phyloP scores from a whole-genome alignment of 2,329 filamentous ascomycete species.

The Fusarium nelsonii region DNA sequence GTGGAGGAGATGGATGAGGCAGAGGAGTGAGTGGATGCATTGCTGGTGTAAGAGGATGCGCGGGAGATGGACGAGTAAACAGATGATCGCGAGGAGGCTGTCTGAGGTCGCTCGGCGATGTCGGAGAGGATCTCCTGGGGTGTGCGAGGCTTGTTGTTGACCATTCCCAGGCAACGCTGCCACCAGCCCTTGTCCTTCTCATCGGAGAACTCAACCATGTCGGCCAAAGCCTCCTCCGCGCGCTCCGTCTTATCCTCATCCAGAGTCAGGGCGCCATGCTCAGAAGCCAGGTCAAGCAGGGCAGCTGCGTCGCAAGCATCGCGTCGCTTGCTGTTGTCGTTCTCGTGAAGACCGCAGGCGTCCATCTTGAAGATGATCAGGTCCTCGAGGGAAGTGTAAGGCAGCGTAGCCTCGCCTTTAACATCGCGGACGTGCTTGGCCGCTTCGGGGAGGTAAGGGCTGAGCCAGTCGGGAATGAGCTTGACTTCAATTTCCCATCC shows the following conservation, averaged over 20 bases:
- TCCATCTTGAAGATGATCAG: conserved; percentile 49
- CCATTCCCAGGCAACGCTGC: conserved; percentile 46
- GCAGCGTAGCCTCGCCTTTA: conserved; percentile 34
- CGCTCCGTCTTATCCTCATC: conserved; percentile 47
- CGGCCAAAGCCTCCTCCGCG: conserved; percentile 44
- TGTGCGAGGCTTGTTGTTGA: conserved; percentile 42
- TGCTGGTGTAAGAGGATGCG: conserved; percentile 46
- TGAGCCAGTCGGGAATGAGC: conserved; percentile 50
- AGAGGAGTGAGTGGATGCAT: conserved; percentile 36
- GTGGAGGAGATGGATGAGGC: conserved; percentile 46
- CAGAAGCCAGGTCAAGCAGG: conserved; percentile 45
- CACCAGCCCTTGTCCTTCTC: conserved; percentile 49
- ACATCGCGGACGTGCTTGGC: conserved; percentile 44
- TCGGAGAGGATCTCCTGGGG: conserved; percentile 49
- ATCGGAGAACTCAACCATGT: conserved; percentile 45
- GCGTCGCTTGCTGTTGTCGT: conserved; percentile 43
- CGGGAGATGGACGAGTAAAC: conserved; percentile 47
- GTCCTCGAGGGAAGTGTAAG: conserved; percentile 47
- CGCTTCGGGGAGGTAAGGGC: conserved; percentile 46
- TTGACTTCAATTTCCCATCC: conserved; percentile 50
- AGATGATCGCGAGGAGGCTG: conserved; percentile 30
- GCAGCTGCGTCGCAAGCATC: conserved; percentile 46
- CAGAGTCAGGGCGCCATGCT: conserved; percentile 44
- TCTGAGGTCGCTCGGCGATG: conserved; percentile 39
- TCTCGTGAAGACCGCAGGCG: conserved; percentile 47